phyloP scores from a whole-genome alignment of 176 grass and related monocot genomes.

The Triticum turgidum region DNA sequence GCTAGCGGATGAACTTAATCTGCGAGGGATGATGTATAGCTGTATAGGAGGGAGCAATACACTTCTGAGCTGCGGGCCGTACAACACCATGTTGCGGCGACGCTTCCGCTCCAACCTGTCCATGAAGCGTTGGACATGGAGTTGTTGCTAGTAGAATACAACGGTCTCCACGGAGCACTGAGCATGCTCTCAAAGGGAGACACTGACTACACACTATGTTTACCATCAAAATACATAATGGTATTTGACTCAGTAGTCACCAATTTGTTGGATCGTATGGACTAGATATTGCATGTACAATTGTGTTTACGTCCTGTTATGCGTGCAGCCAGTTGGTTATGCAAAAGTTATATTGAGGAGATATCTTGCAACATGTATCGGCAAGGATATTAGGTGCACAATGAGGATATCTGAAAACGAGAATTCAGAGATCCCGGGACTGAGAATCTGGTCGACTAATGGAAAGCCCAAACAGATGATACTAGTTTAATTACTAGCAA shows the following conservation, averaged over 20 bases:
- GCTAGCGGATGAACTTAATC: not conserved
- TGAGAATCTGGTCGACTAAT: not conserved
- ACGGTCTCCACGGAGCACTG: too few relatives aligned
- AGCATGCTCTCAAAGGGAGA: too few relatives aligned
- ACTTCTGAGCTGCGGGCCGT: not conserved
- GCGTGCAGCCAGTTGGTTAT: not conserved
- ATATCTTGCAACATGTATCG: not conserved
- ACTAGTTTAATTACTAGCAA: not conserved
- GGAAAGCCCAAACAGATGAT: not conserved
- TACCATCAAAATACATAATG: too few relatives aligned
- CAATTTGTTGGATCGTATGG: not conserved
- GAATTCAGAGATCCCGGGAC: not conserved
- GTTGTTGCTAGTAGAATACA: too few relatives aligned
- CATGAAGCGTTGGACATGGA: too few relatives aligned
- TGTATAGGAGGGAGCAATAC: not conserved
- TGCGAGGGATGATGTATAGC: too few relatives aligned
- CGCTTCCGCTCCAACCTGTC: not conserved
- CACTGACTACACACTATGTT: too few relatives aligned
- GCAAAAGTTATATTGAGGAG: not conserved
- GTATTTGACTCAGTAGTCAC: too few relatives aligned
- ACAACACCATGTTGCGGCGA: too few relatives aligned
- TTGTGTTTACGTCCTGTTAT: not conserved
- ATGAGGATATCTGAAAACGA: not conserved
- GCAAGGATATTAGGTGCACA: not conserved
- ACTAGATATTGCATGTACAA: not conserved